These are phyloP conservation scores for Gardenia jasminoides DNA, from an alignment of 257 asterid species.

Conservation along the genomic window DNA sequence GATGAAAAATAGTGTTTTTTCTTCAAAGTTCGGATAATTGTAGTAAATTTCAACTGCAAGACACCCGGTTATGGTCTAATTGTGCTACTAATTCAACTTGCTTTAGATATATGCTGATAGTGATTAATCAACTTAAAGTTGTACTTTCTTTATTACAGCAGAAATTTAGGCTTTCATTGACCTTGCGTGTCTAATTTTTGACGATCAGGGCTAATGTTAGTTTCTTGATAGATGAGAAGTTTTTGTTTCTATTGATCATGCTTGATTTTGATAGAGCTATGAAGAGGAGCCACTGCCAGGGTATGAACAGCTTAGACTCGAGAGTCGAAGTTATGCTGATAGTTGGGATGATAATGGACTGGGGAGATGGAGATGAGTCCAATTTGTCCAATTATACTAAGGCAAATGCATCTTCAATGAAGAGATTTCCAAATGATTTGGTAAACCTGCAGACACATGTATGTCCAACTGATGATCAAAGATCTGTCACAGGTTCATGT, in stretches of 20 bases:
- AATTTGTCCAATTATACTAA: constrained; percentile 46
- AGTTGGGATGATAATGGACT: constrained; percentile 52
- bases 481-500: constrained; percentile 44
- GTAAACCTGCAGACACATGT: constrained; percentile 35
- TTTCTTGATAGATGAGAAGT: background rate
- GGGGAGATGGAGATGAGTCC: constrained; percentile 38
- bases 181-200: background rate
- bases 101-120: background rate
- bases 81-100: background rate
- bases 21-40: background rate
- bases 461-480: constrained; percentile 47
- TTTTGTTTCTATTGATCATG: constrained; percentile 5
- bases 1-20: background rate
- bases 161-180: background rate
- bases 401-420: constrained; percentile 48
- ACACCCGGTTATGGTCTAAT: background rate
- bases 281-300: constrained; percentile 75
- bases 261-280: constrained; percentile 57
- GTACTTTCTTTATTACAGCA: background rate
- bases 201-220: background rate
- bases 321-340: constrained; percentile 48
- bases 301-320: constrained; percentile 48
- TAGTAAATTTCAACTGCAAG: background rate
- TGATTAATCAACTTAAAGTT: background rate
- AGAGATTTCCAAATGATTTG: constrained; percentile 28